Evolutionary conservation across 805 yeast species (phyloP), one percentile per base, ranked within the genome.

Genomic region (Komagataella kurtzmanii): DNA sequence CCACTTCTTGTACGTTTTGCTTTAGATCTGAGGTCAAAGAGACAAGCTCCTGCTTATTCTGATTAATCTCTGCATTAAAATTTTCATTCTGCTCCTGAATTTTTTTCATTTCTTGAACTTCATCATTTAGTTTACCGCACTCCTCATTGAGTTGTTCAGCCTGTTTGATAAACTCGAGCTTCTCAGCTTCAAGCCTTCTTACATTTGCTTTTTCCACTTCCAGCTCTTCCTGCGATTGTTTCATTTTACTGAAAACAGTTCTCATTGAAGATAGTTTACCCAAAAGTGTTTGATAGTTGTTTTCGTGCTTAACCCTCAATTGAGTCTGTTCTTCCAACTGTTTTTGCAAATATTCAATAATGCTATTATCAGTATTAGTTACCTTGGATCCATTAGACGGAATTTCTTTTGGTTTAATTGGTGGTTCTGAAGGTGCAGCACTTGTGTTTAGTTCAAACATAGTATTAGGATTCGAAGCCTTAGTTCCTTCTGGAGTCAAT

Each of bases 231-330:
- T 85, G 83, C 0, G 88, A 70, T 53, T 78, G 83, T 60, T 85
- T 83, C 87, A 85, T 83, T 56, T 85, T 85, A 45, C 68, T 72
- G 63, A 85, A 85, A 2, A 85, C 75, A 0, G 82, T 69, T 57
- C 84, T 85, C 91, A 85, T 85, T 2, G 86, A 77, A 1, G 88
- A 77, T 17, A 86, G 63, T 61, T 83, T 74, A 55, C 77, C 78
- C 54, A 86, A 64, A 36, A 86, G 65, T 3, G 76, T 70, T 54
- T 83, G 83, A 59, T 85, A 83, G 55, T 80, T 80, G 1, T 72
- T 69, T 57, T 82, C 79, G 24, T 76, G 71, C 30, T 75, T 73
- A 49, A 76, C 83, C 52, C 83, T 73, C 58, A 83, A 88, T 43
- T 70, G 67, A 30, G 69, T 71, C 24, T 69, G 62, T 45, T 58